These are phyloP conservation scores for Arthroderma sp. DNA, from an alignment of 2,329 filamentous ascomycete genomes.

Conservation along the genomic window DNA sequence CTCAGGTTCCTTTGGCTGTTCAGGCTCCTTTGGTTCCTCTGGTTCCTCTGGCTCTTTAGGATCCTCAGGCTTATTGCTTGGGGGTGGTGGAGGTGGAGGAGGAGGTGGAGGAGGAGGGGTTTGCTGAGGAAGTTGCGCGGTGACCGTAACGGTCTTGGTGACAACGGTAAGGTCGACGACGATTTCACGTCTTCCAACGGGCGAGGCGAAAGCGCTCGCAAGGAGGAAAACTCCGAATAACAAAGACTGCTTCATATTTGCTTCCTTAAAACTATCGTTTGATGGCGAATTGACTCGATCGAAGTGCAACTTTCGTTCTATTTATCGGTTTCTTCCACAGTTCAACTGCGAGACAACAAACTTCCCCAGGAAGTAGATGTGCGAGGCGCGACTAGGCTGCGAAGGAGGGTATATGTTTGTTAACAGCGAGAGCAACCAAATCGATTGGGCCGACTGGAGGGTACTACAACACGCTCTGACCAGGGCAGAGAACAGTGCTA, in stretches of 20 bases:
- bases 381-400: neutral
- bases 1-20: conserved; percentile 1
- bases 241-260: conserved; percentile 15
- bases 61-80: neutral
- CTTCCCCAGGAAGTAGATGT: conserved; percentile 26
- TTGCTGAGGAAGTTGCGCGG: conserved; percentile 6
- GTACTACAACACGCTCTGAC: conserved; percentile 2
- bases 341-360: conserved; percentile 19
- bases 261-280: neutral
- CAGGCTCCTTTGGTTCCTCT: neutral
- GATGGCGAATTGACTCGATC: too few relatives aligned
- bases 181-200: conserved; percentile 23
- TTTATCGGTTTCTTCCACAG: conserved; percentile 13
- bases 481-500: conserved; percentile 17
- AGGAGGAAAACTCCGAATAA: conserved; percentile 25
- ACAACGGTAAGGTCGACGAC: conserved; percentile 24
- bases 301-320: too few relatives aligned
- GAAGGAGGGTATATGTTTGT: neutral
- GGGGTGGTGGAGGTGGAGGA: conserved; percentile 1
- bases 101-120: conserved; percentile 7
- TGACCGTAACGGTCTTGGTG: conserved; percentile 26
- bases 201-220: conserved; percentile 20
- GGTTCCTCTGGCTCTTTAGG: conserved; percentile 1
- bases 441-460: neutral
- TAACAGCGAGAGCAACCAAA: conserved; percentile 3